Percentiles rank a stretch among this genome's conserved stretches.
Evolutionary conservation across 1,284 basidiomycete genomes (phyloP).

Genomic region (Neotropicomus parvogracilis): DNA sequence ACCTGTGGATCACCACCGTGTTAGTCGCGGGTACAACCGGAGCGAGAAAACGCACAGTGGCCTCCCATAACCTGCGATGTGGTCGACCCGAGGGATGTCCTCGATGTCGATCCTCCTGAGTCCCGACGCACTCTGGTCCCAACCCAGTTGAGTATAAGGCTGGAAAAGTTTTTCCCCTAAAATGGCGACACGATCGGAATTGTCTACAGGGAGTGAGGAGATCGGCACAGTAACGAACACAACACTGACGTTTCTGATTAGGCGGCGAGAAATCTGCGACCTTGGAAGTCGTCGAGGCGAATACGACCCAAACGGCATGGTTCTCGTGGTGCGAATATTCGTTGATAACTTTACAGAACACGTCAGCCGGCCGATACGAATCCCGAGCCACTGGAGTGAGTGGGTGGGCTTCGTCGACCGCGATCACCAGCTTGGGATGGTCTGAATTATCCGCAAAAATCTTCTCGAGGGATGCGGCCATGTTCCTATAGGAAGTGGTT

Average conservation of each 20-base stretch:
- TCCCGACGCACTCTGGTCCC: slow-evolving; percentile 5
- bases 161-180: slow-evolving; percentile 1
- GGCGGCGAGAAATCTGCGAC: slow-evolving; percentile 10
- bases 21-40: neutral
- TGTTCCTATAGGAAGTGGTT: neutral
- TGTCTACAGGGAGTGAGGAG: neutral
- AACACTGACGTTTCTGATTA: slow-evolving; percentile 2
- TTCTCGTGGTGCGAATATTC: neutral
- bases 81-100: neutral
- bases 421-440: slow-evolving; percentile 8
- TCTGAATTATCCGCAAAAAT: neutral
- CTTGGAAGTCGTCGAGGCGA: slow-evolving; percentile 14
- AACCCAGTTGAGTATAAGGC: too few relatives aligned
- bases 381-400: neutral
- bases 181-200: slow-evolving; percentile 2
- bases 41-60: neutral
- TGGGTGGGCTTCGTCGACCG: slow-evolving; percentile 9
- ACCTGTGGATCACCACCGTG: neutral
- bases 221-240: neutral
- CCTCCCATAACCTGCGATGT: slow-evolving; percentile 2
- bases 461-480: neutral
- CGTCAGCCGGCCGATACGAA: slow-evolving; percentile 7
- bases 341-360: slow-evolving; percentile 3
- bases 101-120: neutral
- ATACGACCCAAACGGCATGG: slow-evolving; percentile 14